Conservation (phyloP, 1,284 basidiomycete genomes). For the Ustilago curta region DNA sequence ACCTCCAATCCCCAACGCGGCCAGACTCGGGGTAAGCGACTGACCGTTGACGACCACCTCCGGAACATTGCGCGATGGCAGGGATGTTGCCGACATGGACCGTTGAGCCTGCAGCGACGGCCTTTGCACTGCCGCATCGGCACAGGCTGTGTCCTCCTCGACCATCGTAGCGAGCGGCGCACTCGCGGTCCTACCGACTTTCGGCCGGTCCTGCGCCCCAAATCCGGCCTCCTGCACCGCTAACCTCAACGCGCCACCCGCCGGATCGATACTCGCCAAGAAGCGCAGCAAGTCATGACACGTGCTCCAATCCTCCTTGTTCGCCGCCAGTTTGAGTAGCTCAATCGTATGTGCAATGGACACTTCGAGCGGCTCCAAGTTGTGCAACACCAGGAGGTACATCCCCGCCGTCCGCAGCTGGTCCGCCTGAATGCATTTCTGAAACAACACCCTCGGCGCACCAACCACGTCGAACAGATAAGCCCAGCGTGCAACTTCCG, state of each 20-base stretch:
- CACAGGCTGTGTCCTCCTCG: conserved; percentile 18
- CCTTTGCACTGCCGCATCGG: no score
- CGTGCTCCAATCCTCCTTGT: conserved; percentile 53
- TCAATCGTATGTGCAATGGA: conserved; percentile 58
- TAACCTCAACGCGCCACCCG: conserved; percentile 70
- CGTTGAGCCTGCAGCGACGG: not conserved
- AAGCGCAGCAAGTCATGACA: conserved; percentile 71
- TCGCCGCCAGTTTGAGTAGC: conserved; percentile 53
- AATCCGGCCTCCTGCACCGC: conserved; percentile 39
- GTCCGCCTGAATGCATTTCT: conserved; percentile 81
- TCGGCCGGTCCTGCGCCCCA: conserved; percentile 10
- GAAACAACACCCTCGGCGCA: conserved; percentile 88
- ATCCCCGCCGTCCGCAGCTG: conserved; percentile 89
- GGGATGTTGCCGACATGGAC: conserved; percentile 28
- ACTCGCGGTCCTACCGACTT: conserved; percentile 10
- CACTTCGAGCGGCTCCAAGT: conserved; percentile 83
- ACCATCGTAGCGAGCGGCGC: conserved; percentile 26
- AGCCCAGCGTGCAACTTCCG: conserved; percentile 90
- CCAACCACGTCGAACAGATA: conserved; percentile 90
- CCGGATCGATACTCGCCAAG: conserved; percentile 72
- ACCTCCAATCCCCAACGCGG: conserved; percentile 26
- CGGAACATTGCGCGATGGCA: conserved; percentile 27
- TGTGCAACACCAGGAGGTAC: conserved; percentile 92
- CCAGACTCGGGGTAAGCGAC: conserved; percentile 22
- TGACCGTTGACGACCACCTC: conserved; percentile 45